Percentiles rank a stretch among this genome's conserved stretches.
phyloP scores from a whole-genome alignment of 192 early-diverging fungal species.

The Cetraspora pellucida region DNA sequence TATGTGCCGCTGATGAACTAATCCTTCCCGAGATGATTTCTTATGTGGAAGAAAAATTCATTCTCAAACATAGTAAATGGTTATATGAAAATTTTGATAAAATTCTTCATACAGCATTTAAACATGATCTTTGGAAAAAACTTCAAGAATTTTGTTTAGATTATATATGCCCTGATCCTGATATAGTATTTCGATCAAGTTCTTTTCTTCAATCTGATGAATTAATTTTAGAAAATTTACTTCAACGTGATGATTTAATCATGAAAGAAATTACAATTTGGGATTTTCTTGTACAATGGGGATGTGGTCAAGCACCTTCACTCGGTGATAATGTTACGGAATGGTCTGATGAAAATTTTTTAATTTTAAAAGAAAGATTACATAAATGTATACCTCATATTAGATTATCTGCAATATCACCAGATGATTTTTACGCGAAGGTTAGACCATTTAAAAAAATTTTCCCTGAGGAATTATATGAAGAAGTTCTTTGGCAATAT shows the following conservation, averaged over 20 bases:
- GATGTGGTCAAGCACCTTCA: not conserved
- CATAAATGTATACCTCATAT: constrained; percentile 14
- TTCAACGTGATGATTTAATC: constrained; percentile 20
- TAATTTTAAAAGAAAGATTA: constrained; percentile 1
- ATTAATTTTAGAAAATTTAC: not conserved
- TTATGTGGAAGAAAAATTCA: constrained; percentile 6
- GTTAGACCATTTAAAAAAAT: constrained; percentile 5
- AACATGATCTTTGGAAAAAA: constrained; percentile 11
- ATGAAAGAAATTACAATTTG: constrained; percentile 15
- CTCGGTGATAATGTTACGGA: not conserved
- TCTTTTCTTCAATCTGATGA: constrained; percentile 3
- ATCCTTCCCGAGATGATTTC: constrained; percentile 13
- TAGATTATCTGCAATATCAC: constrained; percentile 7
- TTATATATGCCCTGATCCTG: constrained; percentile 1
- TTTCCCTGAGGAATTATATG: not conserved
- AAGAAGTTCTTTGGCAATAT: constrained; percentile 17
- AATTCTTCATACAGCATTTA: not conserved
- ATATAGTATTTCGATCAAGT: not conserved
- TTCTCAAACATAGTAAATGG: not conserved
- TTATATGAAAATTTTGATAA: not conserved
- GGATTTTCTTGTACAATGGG: constrained; percentile 18
- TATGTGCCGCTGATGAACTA: constrained; percentile 7
- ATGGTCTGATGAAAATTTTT: not conserved
- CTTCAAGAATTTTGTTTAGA: constrained; percentile 17
- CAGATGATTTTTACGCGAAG: constrained; percentile 5